These are phyloP conservation scores for Phytophthora quininea DNA, from an alignment of 352 stramenopile species.

Conservation along the genomic window DNA sequence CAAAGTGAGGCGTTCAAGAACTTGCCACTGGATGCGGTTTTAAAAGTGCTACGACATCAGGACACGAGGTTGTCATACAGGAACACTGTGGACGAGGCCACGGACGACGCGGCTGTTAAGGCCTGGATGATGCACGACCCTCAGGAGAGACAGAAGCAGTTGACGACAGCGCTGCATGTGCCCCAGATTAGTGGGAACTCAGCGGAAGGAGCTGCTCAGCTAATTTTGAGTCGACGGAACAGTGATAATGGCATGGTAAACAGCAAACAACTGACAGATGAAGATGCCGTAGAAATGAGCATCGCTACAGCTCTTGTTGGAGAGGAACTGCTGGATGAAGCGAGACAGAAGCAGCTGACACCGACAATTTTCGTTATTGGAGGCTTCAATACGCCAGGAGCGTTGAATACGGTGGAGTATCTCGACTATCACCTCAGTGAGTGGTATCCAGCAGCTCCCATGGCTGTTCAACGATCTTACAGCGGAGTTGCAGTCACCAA, in stretches of 20 bases:
- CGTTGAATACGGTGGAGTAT: conserved; percentile 66
- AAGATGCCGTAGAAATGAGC: conserved; percentile 9
- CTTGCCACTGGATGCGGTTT: conserved; percentile 44
- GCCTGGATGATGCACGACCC: conserved; percentile 64
- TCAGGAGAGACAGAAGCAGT: conserved; percentile 34
- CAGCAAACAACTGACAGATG: conserved; percentile 27
- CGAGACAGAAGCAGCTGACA: conserved; percentile 27
- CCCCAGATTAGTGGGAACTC: background rate
- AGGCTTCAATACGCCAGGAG: conserved; percentile 66
- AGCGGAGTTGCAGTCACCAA: conserved; percentile 55
- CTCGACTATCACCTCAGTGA: conserved; percentile 67
- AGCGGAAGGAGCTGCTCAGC: background rate
- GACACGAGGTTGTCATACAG: conserved; percentile 18
- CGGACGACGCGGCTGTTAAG: conserved; percentile 46
- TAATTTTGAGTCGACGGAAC: conserved; percentile 17
- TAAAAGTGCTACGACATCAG: conserved; percentile 50
- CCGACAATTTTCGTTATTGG: conserved; percentile 74
- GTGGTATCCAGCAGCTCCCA: conserved; percentile 58
- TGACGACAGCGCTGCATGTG: conserved; percentile 17
- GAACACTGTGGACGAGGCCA: conserved; percentile 6
- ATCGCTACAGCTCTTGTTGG: background rate
- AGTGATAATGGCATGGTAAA: conserved; percentile 52
- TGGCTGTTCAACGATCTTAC: conserved; percentile 69
- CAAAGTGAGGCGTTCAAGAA: conserved; percentile 64
- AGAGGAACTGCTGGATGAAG: conserved; percentile 9